Percentiles rank a stretch among this genome's conserved stretches.
Conservation (phyloP, 2,329 filamentous ascomycete species). For the Calonectria multiphialidica region DNA sequence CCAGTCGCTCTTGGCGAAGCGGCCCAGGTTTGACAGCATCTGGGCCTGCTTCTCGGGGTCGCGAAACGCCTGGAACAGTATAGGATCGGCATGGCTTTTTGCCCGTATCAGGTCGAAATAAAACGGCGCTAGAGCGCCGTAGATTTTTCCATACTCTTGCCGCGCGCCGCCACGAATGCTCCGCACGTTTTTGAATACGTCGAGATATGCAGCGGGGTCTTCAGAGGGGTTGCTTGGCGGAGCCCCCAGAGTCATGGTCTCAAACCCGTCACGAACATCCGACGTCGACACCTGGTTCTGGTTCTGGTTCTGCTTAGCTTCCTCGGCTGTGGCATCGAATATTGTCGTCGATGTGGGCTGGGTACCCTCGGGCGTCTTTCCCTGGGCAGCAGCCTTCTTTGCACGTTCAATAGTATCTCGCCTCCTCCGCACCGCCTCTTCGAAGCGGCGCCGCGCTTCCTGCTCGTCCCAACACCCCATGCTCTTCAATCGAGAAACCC, state of each 20-base stretch:
- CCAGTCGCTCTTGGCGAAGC: conserved; percentile 86
- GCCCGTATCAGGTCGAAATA: conserved; percentile 85
- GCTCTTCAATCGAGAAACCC: conserved; percentile 86
- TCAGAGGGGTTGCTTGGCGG: conserved; percentile 59
- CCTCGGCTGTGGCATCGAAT: conserved; percentile 80
- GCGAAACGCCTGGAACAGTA: conserved; percentile 87
- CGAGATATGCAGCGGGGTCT: conserved; percentile 75
- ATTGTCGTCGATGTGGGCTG: conserved; percentile 63
- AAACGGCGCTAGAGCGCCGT: conserved; percentile 88
- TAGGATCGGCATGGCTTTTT: conserved; percentile 81
- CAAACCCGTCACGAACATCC: conserved; percentile 76
- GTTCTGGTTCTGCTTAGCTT: conserved; percentile 64
- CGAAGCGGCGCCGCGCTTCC: conserved; percentile 85
- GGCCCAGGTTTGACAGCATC: conserved; percentile 84
- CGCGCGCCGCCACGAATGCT: conserved; percentile 89
- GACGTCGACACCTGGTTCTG: conserved; percentile 50
- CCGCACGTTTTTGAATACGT: conserved; percentile 75
- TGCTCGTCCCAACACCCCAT: conserved; percentile 95
- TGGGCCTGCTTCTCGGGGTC: conserved; percentile 92
- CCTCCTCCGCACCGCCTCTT: conserved; percentile 74
- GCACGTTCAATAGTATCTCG: conserved; percentile 63
- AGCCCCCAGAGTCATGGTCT: conserved; percentile 74
- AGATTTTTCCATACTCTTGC: conserved; percentile 91
- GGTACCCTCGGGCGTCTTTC: conserved; percentile 26
- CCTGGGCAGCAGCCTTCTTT: conserved; percentile 35